Conservation (phyloP, 306 rosid genomes). For the Sophora flavescens region DNA sequence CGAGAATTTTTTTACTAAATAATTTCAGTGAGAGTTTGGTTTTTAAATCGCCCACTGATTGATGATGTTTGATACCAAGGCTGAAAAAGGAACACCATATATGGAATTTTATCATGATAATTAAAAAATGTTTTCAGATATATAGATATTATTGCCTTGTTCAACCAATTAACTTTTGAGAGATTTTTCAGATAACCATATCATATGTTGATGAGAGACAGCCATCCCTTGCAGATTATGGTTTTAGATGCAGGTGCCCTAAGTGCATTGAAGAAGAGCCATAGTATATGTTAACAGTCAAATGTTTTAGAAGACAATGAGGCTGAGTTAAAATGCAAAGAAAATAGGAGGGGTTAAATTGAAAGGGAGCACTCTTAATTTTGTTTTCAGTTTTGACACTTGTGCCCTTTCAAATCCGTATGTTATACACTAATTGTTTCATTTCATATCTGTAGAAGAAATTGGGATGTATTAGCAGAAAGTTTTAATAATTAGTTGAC, state of each 20-base stretch:
- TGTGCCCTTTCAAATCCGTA: not conserved
- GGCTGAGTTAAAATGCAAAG: constrained; percentile 24
- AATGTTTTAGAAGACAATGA: not conserved
- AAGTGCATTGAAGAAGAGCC: constrained; percentile 70
- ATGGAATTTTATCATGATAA: constrained; percentile 16
- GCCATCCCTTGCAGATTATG: constrained; percentile 87
- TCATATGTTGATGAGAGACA: constrained; percentile 89
- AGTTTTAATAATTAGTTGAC: no score
- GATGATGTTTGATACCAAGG: constrained; percentile 15
- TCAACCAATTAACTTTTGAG: constrained; percentile 37
- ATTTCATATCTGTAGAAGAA: constrained; percentile 20
- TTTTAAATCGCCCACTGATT: constrained; percentile 4
- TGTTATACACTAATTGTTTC: constrained; percentile 21
- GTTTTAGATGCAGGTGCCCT: constrained; percentile 78
- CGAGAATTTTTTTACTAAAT: constrained; percentile 7
- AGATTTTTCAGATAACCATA: constrained; percentile 78
- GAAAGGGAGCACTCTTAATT: not conserved
- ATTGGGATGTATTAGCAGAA: constrained; percentile 4
- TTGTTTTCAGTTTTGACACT: not conserved
- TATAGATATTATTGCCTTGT: constrained; percentile 18
- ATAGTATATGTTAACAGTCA: constrained; percentile 27
- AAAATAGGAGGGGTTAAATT: constrained; percentile 19
- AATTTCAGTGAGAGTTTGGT: not conserved
- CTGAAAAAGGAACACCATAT: constrained; percentile 9
- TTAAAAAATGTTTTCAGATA: not conserved